Conservation (phyloP, 495 filamentous ascomycete species). For the Podospora pseudocomata region DNA sequence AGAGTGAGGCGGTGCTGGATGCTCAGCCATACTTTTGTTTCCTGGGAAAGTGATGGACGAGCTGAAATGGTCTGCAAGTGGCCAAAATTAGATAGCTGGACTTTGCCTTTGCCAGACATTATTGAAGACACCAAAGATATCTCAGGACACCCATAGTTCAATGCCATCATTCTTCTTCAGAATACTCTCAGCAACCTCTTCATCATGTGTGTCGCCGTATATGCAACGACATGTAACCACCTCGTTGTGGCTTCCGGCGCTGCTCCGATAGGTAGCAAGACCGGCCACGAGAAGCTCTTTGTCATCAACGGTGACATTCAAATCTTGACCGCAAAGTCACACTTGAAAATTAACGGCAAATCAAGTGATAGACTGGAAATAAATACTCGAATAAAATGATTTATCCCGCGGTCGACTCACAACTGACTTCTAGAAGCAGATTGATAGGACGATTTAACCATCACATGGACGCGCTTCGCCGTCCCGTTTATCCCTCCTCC, state of each 20-base stretch:
- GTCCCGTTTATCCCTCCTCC: conserved; percentile 1
- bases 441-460: conserved; percentile 1
- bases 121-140: neutral
- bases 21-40: conserved; percentile 1
- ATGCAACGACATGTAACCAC: conserved; percentile 1
- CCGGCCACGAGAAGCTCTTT: neutral
- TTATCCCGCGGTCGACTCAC: neutral
- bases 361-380: neutral
- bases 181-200: too few relatives aligned
- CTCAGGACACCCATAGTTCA: neutral
- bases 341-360: neutral
- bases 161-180: too few relatives aligned
- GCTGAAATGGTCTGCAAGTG: neutral
- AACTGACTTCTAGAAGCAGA: neutral
- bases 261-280: neutral
- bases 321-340: neutral
- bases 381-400: neutral
- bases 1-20: conserved; percentile 4
- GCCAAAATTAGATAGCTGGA: neutral
- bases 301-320: neutral
- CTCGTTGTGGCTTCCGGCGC: neutral
- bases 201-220: neutral
- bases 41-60: neutral
- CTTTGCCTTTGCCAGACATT: neutral
- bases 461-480: conserved; percentile 4